A percentile compares a stretch with the other conserved stretches of the same genome.
phyloP scores from a whole-genome alignment of 139 green algal species.

The Desmodesmus armatus region DNA sequence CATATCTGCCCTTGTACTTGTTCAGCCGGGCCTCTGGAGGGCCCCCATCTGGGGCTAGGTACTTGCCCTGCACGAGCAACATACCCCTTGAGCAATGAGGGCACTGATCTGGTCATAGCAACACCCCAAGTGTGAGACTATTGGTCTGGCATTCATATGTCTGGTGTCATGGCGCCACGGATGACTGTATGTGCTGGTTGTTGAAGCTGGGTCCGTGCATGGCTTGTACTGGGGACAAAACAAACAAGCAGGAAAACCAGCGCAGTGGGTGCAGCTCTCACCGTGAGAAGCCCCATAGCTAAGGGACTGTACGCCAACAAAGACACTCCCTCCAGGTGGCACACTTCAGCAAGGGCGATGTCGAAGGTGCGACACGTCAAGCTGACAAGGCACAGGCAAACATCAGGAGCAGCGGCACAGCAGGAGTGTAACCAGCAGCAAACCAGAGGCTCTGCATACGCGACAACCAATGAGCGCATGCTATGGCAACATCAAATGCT shows the following conservation, averaged over 20 bases:
- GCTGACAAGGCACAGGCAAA: slow-evolving; percentile 46
- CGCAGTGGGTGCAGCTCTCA: slow-evolving; percentile 20
- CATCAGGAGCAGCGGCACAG: neutral
- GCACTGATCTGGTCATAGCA: neutral
- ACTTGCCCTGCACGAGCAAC: slow-evolving; percentile 77
- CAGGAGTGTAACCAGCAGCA: neutral
- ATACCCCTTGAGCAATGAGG: neutral
- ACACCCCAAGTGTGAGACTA: neutral
- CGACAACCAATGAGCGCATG: no score
- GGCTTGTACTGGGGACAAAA: neutral
- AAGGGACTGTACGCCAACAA: slow-evolving; percentile 91
- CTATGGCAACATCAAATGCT: neutral
- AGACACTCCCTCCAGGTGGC: slow-evolving; percentile 73
- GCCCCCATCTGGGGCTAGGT: slow-evolving; percentile 60
- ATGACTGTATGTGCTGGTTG: no score
- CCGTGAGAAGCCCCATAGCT: slow-evolving; percentile 92
- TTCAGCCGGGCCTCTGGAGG: slow-evolving; percentile 73
- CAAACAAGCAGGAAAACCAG: neutral
- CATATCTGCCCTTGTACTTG: slow-evolving; percentile 82
- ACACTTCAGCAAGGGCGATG: slow-evolving; percentile 77
- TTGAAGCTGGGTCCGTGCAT: neutral
- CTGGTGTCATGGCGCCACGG: no score
- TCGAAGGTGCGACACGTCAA: slow-evolving; percentile 89
- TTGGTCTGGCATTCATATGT: no score
- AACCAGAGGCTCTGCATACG: no score